Evolutionary conservation across 2,329 filamentous ascomycete genomes (phyloP).

Genomic region (Botrytis fragariae): DNA sequence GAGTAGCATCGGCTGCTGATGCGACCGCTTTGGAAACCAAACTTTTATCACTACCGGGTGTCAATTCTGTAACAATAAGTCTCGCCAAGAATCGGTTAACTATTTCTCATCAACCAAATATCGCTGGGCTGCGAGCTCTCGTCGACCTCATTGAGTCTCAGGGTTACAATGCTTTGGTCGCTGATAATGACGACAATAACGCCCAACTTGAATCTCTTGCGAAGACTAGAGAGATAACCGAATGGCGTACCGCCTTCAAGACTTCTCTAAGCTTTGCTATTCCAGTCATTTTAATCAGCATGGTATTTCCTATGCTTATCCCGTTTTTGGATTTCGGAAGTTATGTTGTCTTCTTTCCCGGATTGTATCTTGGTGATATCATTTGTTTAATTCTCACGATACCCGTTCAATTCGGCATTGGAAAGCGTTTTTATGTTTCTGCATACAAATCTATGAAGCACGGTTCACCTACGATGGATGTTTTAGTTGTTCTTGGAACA

Average conservation of each 20-base stretch:
- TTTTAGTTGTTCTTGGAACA: conserved; percentile 88
- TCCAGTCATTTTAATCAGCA: conserved; percentile 88
- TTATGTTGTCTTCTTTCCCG: conserved; percentile 61
- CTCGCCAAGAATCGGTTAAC: conserved; percentile 71
- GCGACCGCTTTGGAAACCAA: conserved; percentile 69
- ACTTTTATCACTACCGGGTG: conserved; percentile 64
- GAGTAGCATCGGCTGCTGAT: conserved; percentile 67
- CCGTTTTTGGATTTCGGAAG: conserved; percentile 74
- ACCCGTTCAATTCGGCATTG: conserved; percentile 94
- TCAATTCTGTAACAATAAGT: conserved; percentile 71
- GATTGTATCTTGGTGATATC: conserved; percentile 85
- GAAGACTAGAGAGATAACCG: conserved; percentile 93
- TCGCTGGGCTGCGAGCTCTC: conserved; percentile 75
- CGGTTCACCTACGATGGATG: conserved; percentile 93
- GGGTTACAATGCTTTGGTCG: conserved; percentile 84
- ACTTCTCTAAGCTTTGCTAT: conserved; percentile 78
- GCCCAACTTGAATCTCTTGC: conserved; percentile 93
- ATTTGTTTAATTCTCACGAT: conserved; percentile 81
- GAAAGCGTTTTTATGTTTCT: conserved; percentile 87
- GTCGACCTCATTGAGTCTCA: conserved; percentile 79
- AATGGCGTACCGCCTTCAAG: conserved; percentile 82
- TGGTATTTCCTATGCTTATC: conserved; percentile 87
- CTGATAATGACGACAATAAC: conserved; percentile 92
- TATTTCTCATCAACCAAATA: conserved; percentile 67
- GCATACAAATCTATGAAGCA: conserved; percentile 94